These are phyloP conservation scores for Tympanopsis confertula DNA, from an alignment of 2,329 filamentous ascomycete species.

Conservation along the genomic window DNA sequence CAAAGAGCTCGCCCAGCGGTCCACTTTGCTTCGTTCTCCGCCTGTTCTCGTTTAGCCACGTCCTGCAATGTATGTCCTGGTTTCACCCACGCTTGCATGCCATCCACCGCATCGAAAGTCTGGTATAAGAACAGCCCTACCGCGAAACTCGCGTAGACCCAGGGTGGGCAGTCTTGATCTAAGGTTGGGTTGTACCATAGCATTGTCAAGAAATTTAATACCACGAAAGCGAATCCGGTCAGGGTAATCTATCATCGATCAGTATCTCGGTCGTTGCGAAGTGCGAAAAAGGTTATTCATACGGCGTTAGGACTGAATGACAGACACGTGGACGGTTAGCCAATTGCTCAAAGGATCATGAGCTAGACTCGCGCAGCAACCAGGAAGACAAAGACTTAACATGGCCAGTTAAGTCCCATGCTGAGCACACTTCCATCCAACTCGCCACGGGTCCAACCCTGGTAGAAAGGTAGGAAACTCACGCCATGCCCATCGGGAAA, in stretches of 20 bases:
- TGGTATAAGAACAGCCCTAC: constrained; percentile 59
- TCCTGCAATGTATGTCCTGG: too few species aligned
- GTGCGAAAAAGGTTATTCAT: neutral
- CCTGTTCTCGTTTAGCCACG: too few species aligned
- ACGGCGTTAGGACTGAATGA: constrained; percentile 1
- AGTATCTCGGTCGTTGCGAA: neutral
- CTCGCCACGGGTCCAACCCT: neutral
- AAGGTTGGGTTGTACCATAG: constrained; percentile 57
- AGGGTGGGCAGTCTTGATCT: constrained; percentile 55
- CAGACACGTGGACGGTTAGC: neutral
- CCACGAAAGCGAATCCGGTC: constrained; percentile 52
- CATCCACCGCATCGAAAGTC: constrained; percentile 61
- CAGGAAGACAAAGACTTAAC: too few species aligned
- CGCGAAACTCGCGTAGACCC: constrained; percentile 57
- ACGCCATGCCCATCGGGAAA: constrained; percentile 59
- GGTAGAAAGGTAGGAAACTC: neutral
- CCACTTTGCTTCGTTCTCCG: constrained; percentile 52
- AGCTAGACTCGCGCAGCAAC: too few species aligned
- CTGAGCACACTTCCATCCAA: too few species aligned
- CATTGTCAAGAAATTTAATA: constrained; percentile 53
- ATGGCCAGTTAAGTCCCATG: too few species aligned
- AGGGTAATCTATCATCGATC: constrained; percentile 38
- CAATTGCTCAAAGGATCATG: neutral
- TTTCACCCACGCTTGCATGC: constrained; percentile 38
- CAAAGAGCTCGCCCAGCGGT: constrained; percentile 56